phyloP scores from a whole-genome alignment of 2,329 filamentous ascomycete species.

The Akanthomyces dipterigenus region DNA sequence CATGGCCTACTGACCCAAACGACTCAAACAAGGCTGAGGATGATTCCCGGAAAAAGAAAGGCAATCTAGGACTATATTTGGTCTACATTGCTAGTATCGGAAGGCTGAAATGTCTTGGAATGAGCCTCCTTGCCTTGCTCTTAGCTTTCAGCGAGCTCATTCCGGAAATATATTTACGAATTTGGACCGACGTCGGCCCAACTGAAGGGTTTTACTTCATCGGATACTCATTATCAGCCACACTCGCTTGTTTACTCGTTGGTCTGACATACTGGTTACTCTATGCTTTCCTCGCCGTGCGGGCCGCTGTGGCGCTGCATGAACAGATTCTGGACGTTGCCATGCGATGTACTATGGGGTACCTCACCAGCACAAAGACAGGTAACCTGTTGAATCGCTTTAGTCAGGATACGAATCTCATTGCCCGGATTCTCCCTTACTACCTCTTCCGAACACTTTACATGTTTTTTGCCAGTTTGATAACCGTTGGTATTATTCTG shows the following conservation, averaged over 20 bases:
- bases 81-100: conserved; percentile 1
- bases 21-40: neutral
- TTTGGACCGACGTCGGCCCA: neutral
- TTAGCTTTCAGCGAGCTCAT: neutral
- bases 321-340: neutral
- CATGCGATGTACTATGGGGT: neutral
- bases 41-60: neutral
- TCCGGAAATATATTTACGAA: neutral
- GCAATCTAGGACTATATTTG: neutral
- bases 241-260: neutral
- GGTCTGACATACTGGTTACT: neutral
- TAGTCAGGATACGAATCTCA: neutral
- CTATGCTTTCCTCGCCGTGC: neutral
- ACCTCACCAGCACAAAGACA: neutral
- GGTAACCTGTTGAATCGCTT: neutral
- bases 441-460: neutral
- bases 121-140: neutral
- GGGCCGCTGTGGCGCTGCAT: neutral
- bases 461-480: neutral
- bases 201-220: neutral
- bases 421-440: neutral
- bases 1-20: neutral
- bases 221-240: neutral
- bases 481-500: neutral
- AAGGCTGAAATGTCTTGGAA: neutral